Evolutionary conservation across 2,329 filamentous ascomycete genomes (phyloP).

Genomic region (Botrytis medusae): DNA sequence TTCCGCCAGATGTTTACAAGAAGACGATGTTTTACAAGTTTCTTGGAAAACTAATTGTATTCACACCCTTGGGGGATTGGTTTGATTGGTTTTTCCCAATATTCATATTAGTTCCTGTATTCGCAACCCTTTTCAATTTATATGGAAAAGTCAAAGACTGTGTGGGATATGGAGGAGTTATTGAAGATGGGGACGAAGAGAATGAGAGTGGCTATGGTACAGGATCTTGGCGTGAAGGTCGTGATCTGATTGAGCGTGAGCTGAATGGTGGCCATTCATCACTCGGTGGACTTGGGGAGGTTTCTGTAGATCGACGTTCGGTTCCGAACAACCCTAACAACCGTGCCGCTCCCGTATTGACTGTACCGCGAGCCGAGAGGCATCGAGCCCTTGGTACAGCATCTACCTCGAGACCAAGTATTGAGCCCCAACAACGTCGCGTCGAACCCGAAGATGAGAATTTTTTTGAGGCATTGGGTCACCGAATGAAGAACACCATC

Average conservation of each 20-base stretch:
- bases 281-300: slow-evolving; percentile 45
- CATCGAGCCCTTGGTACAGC: slow-evolving; percentile 38
- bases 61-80: slow-evolving; percentile 77
- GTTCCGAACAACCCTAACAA: slow-evolving; percentile 37
- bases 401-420: slow-evolving; percentile 33
- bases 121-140: slow-evolving; percentile 82
- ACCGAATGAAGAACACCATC: slow-evolving; percentile 88
- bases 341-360: slow-evolving; percentile 31
- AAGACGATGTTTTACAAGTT: slow-evolving; percentile 86
- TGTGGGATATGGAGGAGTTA: slow-evolving; percentile 70
- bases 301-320: slow-evolving; percentile 26
- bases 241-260: slow-evolving; percentile 86
- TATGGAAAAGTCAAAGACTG: slow-evolving; percentile 80
- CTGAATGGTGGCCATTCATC: slow-evolving; percentile 65
- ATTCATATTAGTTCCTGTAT: slow-evolving; percentile 81
- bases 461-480: slow-evolving; percentile 80
- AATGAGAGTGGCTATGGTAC: slow-evolving; percentile 67
- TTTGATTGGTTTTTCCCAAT: slow-evolving; percentile 90
- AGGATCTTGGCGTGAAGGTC: slow-evolving; percentile 87
- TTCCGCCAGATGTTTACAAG: slow-evolving; percentile 69
- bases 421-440: slow-evolving; percentile 36
- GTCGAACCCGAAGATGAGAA: slow-evolving; percentile 69
- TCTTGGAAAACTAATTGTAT: slow-evolving; percentile 76
- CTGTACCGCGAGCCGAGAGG: slow-evolving; percentile 37
- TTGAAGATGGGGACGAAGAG: slow-evolving; percentile 72